Conservation (phyloP, 768 basidiomycete genomes). For the Collybia sp. region DNA sequence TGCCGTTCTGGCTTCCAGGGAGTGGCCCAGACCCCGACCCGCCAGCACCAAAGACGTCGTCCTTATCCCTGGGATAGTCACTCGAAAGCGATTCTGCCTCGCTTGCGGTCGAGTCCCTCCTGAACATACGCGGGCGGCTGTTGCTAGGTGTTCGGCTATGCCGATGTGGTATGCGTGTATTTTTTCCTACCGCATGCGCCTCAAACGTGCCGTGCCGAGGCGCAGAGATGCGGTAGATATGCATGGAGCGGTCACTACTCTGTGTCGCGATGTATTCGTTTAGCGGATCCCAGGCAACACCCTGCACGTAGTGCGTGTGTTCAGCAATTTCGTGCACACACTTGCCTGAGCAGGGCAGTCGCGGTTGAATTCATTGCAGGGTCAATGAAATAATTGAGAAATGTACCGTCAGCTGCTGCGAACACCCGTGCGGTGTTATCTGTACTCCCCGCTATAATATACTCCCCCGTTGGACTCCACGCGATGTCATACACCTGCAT, state of each 20-base stretch:
- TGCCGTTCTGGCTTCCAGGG: background rate
- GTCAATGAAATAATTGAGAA: conserved; percentile 1
- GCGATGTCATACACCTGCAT: conserved; percentile 98
- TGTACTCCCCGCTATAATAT: conserved; percentile 93
- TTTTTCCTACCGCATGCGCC: conserved; percentile 88
- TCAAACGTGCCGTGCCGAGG: conserved; percentile 75
- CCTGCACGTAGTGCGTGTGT: conserved; percentile 96
- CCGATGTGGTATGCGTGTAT: conserved; percentile 68
- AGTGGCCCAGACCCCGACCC: conserved; percentile 13
- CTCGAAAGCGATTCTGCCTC: conserved; percentile 60
- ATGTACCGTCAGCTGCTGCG: conserved; percentile 64
- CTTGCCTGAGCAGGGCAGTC: conserved; percentile 48
- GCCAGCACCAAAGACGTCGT: conserved; percentile 23
- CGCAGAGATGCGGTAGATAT: conserved; percentile 81
- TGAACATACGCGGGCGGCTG: conserved; percentile 54
- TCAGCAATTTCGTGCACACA: conserved; percentile 89
- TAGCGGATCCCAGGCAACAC: conserved; percentile 97
- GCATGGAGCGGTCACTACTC: conserved; percentile 93
- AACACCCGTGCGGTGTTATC: conserved; percentile 92
- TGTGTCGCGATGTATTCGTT: conserved; percentile 98
- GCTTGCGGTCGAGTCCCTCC: conserved; percentile 69
- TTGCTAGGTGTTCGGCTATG: conserved; percentile 59
- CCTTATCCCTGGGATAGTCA: conserved; percentile 48
- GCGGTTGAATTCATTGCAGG: conserved; percentile 5
- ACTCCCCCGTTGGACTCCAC: conserved; percentile 95